Evolutionary conservation across 2,329 filamentous ascomycete genomes (phyloP), one percentile per base, ranked within the genome.

Genomic region (Aureobasidium mangrovei): DNA sequence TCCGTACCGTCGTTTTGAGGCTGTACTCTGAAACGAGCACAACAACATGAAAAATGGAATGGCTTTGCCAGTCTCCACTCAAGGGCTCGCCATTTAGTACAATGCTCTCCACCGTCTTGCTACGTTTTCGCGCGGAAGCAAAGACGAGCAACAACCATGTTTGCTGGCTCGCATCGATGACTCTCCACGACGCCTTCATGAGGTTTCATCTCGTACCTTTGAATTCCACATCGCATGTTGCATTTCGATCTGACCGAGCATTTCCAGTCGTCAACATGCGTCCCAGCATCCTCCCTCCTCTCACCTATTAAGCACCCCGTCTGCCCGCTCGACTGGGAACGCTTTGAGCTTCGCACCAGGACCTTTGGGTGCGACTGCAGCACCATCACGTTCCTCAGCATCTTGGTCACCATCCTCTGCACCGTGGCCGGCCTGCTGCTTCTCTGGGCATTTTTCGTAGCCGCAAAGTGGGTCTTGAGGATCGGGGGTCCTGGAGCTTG

Each of bases 321-420:
- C 28, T 69, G 66, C 49, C 66, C 66, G 3, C 58, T 69, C 6
- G 65, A 67, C 39, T 68, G 69, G 53, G 73, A 75, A 61, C 67
- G 72, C 47, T 76, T 70, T 55, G 73, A 76, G 57, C 64, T 76
- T 5, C 67, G 73, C 2, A 75, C 73, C 7, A 62, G 63, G 18
- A 65, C 71, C 4, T 60, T 75, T 0, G 73, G 73, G 24, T 76
- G 73, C 57, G 67, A 70, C 49, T 73, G 73, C 46, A 75, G 72
- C 0, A 75, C 73, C 5, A 72, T 71, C 6, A 75, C 72, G 0
- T 67, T 74, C 28, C 61, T 76, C 33, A 71, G 70, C 36, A 65
- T 71, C 4, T 59, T 74, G 18, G 65, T 72, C 6, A 72, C 73
- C 2, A 67, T 75, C 41, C 65, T 73, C 35, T 67, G 64, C 29